Conservation (phyloP, 352 stramenopile species). For the Pythium biforme region DNA sequence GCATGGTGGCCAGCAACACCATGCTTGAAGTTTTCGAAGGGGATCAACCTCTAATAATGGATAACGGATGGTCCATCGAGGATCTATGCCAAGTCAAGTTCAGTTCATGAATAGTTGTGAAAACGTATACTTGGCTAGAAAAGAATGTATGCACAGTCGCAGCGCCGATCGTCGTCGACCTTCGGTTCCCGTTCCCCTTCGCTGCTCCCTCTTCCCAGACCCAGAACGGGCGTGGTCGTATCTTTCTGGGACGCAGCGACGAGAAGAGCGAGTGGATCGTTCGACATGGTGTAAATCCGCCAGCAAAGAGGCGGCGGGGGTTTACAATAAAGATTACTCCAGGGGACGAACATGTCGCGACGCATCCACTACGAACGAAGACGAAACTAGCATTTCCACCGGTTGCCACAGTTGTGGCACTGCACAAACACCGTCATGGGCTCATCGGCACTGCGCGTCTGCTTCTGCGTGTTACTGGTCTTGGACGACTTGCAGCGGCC, state of each 20-base stretch:
- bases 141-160: constrained; percentile 6
- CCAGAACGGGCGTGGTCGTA: constrained; percentile 1
- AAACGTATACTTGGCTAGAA: constrained; percentile 9
- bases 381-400: constrained; percentile 90
- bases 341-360: constrained; percentile 3
- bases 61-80: background rate
- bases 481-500: constrained; percentile 95
- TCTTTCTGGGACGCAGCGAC: constrained; percentile 5
- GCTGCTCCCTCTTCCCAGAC: constrained; percentile 15
- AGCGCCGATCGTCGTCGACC: too few species aligned
- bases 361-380: background rate
- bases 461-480: constrained; percentile 97
- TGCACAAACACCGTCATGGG: constrained; percentile 98
- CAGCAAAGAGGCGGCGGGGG: background rate
- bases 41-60: constrained; percentile 1
- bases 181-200: too few species aligned
- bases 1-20: too few species aligned
- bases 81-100: background rate
- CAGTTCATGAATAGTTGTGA: background rate
- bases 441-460: constrained; percentile 97
- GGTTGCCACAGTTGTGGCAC: constrained; percentile 96
- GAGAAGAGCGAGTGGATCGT: background rate
- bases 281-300: background rate
- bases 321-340: constrained; percentile 26
- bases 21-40: background rate